Conservation (phyloP, 2,329 filamentous ascomycete genomes). For the Fusarium sterilihyphosum region DNA sequence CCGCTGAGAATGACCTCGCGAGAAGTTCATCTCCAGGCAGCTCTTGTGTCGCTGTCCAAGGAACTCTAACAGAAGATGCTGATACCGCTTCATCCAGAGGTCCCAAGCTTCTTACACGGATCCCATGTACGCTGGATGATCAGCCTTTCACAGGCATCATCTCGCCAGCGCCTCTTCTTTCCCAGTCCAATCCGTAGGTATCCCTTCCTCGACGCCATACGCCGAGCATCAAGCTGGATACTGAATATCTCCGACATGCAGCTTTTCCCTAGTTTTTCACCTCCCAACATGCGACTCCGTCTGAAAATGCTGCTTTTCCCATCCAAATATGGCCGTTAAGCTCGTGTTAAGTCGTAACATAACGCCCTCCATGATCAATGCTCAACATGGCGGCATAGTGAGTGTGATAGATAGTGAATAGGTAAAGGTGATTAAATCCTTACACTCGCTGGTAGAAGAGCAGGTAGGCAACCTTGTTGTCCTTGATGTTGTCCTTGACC, state of each 20-base stretch:
- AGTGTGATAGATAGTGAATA: constrained; percentile 23
- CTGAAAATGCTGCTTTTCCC: constrained; percentile 39
- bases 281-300: constrained; percentile 39
- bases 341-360: constrained; percentile 37
- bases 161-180: constrained; percentile 17
- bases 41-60: constrained; percentile 21
- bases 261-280: constrained; percentile 32
- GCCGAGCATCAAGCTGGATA: constrained; percentile 41
- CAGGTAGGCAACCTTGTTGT: constrained; percentile 97
- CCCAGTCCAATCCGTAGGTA: constrained; percentile 25
- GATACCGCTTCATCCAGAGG: constrained; percentile 10
- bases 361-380: constrained; percentile 29
- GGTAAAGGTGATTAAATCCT: constrained; percentile 11
- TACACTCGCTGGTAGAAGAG: constrained; percentile 89
- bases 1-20: constrained; percentile 16
- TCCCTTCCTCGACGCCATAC: constrained; percentile 44
- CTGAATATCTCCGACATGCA: constrained; percentile 35
- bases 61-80: constrained; percentile 11
- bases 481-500: constrained; percentile 74
- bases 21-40: constrained; percentile 18
- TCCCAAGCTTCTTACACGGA: constrained; percentile 27
- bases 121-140: constrained; percentile 21
- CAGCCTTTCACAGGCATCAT: constrained; percentile 29
- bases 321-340: constrained; percentile 43
- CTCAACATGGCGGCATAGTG: constrained; percentile 27